Evolutionary conservation across 176 grass and related monocot genomes (phyloP).

Genomic region (Aegilops bicornis): DNA sequence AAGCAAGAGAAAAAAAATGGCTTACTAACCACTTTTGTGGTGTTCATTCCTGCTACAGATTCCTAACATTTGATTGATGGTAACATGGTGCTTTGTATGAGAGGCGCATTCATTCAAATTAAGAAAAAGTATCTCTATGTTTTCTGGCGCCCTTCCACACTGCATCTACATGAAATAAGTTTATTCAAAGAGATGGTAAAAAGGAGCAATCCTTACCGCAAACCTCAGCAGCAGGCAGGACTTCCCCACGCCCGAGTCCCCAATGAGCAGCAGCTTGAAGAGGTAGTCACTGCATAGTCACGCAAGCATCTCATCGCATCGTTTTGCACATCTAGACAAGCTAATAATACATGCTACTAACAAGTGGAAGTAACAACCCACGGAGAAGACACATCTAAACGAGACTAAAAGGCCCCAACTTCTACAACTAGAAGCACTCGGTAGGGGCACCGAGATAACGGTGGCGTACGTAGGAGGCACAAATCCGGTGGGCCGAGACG

Average conservation of each 20-base stretch:
- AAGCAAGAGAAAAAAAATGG: neutral
- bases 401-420: neutral
- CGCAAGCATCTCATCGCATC: conserved; percentile 8
- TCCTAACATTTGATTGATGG: neutral
- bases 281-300: conserved; percentile 66
- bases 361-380: neutral
- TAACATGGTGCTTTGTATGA: neutral
- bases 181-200: neutral
- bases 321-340: neutral
- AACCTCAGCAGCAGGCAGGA: conserved; percentile 83
- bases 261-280: conserved; percentile 83
- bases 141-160: neutral
- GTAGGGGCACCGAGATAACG: neutral
- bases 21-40: neutral
- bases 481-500: neutral
- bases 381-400: neutral
- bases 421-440: neutral
- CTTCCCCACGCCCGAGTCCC: conserved; percentile 75
- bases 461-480: neutral
- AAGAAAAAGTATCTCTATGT: neutral
- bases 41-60: neutral
- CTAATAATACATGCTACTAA: neutral
- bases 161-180: neutral
- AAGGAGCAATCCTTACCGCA: conserved; percentile 55
- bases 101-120: neutral